phyloP scores from a whole-genome alignment of 768 basidiomycete genomes.

The Tylopilus intermedius region DNA sequence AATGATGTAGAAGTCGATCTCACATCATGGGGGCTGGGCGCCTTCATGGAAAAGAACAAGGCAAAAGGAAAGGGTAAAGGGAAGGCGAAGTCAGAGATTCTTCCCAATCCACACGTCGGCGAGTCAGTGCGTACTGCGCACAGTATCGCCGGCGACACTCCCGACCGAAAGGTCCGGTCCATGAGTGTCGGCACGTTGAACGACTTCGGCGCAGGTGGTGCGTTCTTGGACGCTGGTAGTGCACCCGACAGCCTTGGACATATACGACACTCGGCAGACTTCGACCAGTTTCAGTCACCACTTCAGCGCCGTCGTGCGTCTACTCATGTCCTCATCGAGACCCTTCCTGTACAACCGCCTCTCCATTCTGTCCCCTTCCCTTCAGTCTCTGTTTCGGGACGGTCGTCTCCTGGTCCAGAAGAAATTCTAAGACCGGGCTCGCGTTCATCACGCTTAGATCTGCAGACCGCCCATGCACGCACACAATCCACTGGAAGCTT shows the following conservation, averaged over 20 bases:
- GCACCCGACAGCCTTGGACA: conserved; percentile 33
- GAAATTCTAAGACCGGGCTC: conserved; percentile 34
- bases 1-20: conserved; percentile 69
- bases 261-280: conserved; percentile 57
- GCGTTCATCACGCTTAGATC: conserved; percentile 31
- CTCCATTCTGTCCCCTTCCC: conserved; percentile 64
- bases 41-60: conserved; percentile 70
- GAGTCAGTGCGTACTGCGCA: conserved; percentile 36
- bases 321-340: conserved; percentile 45
- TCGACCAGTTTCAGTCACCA: conserved; percentile 42
- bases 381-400: conserved; percentile 41
- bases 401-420: conserved; percentile 45
- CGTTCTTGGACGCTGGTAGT: conserved; percentile 39
- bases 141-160: conserved; percentile 39
- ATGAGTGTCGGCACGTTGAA: conserved; percentile 65
- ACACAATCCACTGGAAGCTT: conserved; percentile 49
- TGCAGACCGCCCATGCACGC: conserved; percentile 36
- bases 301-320: conserved; percentile 48
- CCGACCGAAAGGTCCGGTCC: conserved; percentile 47
- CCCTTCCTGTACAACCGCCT: conserved; percentile 35
- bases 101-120: conserved; percentile 44
- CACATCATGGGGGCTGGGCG: conserved; percentile 79
- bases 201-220: conserved; percentile 44
- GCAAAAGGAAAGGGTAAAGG: conserved; percentile 36
- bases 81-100: conserved; percentile 32